These are phyloP conservation scores for Podaxis sp. DNA, from an alignment of 768 basidiomycete genomes.

Conservation along the genomic window DNA sequence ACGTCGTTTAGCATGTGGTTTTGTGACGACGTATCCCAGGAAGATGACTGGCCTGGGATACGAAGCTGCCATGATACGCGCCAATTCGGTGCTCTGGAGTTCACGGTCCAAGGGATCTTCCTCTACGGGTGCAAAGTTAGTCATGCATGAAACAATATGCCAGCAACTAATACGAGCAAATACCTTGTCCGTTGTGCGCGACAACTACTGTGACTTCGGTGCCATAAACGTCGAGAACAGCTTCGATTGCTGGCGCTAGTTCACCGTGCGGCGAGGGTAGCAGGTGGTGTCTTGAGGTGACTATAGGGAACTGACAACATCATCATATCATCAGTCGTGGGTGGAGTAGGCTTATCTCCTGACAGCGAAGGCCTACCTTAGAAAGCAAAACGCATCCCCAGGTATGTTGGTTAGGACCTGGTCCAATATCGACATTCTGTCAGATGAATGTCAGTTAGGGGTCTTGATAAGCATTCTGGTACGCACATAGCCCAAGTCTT, in stretches of 20 bases:
- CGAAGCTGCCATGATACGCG: slow-evolving; percentile 73
- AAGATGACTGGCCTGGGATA: slow-evolving; percentile 71
- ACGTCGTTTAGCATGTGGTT: slow-evolving; percentile 65
- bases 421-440: slow-evolving; percentile 86
- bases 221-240: slow-evolving; percentile 77
- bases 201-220: slow-evolving; percentile 81
- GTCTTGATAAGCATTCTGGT: not conserved
- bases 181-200: slow-evolving; percentile 90
- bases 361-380: slow-evolving; percentile 45
- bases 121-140: slow-evolving; percentile 46
- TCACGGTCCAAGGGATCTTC: slow-evolving; percentile 88
- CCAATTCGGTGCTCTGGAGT: slow-evolving; percentile 79
- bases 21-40: slow-evolving; percentile 79
- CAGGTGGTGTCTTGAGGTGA: slow-evolving; percentile 82
- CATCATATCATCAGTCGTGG: not conserved
- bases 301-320: slow-evolving; percentile 71
- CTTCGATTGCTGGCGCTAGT: slow-evolving; percentile 88
- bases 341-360: not conserved
- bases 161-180: not conserved
- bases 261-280: slow-evolving; percentile 86
- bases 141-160: not conserved
- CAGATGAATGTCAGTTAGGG: not conserved
- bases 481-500: slow-evolving; percentile 81
- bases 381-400: slow-evolving; percentile 86
- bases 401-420: slow-evolving; percentile 85